Conservation (phyloP, 768 basidiomycete genomes). For the Naganishia vishniacii region DNA sequence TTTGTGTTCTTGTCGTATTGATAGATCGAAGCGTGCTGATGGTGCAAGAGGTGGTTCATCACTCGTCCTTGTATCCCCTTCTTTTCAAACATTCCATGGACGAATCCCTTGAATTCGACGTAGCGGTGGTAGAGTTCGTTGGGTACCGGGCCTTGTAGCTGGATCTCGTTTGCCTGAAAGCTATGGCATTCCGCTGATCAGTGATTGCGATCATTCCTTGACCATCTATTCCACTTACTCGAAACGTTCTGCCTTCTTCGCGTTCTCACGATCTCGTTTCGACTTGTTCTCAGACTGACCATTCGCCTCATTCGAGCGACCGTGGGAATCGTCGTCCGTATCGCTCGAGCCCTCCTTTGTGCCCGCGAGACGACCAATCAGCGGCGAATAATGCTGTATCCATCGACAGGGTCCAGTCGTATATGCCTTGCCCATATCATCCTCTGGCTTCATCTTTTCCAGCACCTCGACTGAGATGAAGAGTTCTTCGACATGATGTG, state of each 20-base stretch:
- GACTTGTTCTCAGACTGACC: too few relatives aligned
- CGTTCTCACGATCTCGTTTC: background rate
- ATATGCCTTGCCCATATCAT: conserved; percentile 48
- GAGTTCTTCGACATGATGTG: conserved; percentile 30
- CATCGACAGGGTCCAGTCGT: conserved; percentile 51
- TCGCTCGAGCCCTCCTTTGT: conserved; percentile 33
- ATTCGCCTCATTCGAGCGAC: conserved; percentile 34
- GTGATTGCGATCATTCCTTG: too few relatives aligned
- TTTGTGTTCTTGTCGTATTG: conserved; percentile 50
- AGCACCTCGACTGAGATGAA: conserved; percentile 45
- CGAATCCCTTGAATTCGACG: conserved; percentile 52
- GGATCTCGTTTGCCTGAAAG: conserved; percentile 53
- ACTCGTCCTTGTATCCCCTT: conserved; percentile 50
- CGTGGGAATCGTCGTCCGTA: conserved; percentile 33
- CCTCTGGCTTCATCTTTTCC: conserved; percentile 38
- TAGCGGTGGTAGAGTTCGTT: conserved; percentile 48
- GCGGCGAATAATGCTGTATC: conserved; percentile 52
- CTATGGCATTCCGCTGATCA: conserved; percentile 30
- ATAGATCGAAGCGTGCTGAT: conserved; percentile 52
- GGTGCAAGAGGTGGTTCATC: conserved; percentile 50
- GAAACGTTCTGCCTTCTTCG: conserved; percentile 12
- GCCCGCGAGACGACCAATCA: conserved; percentile 50
- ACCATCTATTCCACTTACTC: conserved; percentile 15
- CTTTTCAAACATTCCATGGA: conserved; percentile 51
- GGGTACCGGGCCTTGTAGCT: conserved; percentile 53